A percentile compares a stretch with the other conserved stretches of the same genome.
These are phyloP conservation scores for Globisporangium cederbergense DNA, from an alignment of 352 stramenopile species.

Conservation along the genomic window DNA sequence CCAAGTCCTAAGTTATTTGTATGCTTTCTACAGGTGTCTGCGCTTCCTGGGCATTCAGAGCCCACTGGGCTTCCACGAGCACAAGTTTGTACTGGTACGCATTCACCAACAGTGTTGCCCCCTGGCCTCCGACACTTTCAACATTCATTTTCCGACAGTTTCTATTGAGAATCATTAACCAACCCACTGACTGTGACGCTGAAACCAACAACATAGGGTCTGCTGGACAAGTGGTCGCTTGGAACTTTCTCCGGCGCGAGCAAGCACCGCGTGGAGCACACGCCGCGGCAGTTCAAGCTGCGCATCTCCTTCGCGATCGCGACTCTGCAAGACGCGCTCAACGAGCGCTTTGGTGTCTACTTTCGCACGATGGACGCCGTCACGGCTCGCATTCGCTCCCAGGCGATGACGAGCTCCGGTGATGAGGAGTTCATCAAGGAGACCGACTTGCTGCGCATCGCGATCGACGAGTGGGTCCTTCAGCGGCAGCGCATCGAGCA, in stretches of 20 bases:
- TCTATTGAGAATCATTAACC: background rate
- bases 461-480: slow-evolving; percentile 53
- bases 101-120: background rate
- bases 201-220: slow-evolving; percentile 18
- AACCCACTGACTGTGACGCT: background rate
- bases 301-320: slow-evolving; percentile 43
- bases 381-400: slow-evolving; percentile 33
- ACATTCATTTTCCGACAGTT: background rate
- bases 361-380: slow-evolving; percentile 50
- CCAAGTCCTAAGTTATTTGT: background rate
- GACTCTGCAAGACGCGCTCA: slow-evolving; percentile 52
- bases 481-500: slow-evolving; percentile 58
- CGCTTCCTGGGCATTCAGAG: slow-evolving; percentile 71
- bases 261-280: slow-evolving; percentile 52
- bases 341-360: slow-evolving; percentile 64
- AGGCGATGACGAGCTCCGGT: slow-evolving; percentile 17
- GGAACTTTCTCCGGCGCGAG: slow-evolving; percentile 49
- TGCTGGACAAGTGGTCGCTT: slow-evolving; percentile 61
- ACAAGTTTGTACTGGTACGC: slow-evolving; percentile 70
- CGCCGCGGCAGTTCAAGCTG: slow-evolving; percentile 59
- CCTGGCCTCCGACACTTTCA: background rate
- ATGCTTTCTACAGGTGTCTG: slow-evolving; percentile 29
- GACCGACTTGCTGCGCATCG: slow-evolving; percentile 51
- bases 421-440: slow-evolving; percentile 69
- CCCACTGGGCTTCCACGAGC: slow-evolving; percentile 62